Conservation (phyloP, 169 alveolate genomes). For the Plasmodium ovale region DNA sequence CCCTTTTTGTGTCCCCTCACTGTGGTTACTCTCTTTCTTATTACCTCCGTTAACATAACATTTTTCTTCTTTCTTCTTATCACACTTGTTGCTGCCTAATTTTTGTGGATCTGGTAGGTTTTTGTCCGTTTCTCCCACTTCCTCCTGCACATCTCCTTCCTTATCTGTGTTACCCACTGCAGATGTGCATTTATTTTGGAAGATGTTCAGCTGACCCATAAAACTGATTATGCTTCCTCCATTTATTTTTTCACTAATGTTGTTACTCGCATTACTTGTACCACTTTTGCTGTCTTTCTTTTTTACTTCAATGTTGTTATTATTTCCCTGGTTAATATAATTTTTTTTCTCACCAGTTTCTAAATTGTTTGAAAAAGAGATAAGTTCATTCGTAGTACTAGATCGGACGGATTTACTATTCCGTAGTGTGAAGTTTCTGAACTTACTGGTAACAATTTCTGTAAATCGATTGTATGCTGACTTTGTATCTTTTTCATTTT, state of each 20-base stretch:
- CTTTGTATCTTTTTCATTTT: background rate
- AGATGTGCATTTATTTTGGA: conserved; percentile 46
- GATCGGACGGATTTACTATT: conserved; percentile 18
- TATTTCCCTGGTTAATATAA: too few species aligned
- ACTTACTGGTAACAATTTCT: conserved; percentile 26
- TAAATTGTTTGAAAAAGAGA: background rate
- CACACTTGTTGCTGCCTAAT: background rate
- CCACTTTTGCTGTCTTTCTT: background rate
- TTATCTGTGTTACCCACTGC: background rate
- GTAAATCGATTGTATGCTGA: conserved; percentile 44
- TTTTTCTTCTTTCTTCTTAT: background rate
- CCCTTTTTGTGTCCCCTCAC: background rate
- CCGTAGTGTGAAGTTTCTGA: conserved; percentile 35
- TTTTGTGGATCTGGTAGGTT: background rate
- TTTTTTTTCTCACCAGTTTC: too few species aligned
- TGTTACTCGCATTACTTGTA: background rate
- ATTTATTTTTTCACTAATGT: conserved; percentile 5
- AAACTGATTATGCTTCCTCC: conserved; percentile 7
- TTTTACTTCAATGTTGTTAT: background rate
- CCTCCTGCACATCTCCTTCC: background rate
- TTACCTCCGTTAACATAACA: background rate
- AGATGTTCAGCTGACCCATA: conserved; percentile 29
- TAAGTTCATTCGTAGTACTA: background rate
- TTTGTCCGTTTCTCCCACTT: conserved; percentile 9
- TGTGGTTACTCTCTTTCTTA: too few species aligned